Evolutionary conservation across 1,139 yeast genomes (phyloP), one percentile per base, ranked within the genome.

Genomic region (Meyerozyma guilliermondii): DNA sequence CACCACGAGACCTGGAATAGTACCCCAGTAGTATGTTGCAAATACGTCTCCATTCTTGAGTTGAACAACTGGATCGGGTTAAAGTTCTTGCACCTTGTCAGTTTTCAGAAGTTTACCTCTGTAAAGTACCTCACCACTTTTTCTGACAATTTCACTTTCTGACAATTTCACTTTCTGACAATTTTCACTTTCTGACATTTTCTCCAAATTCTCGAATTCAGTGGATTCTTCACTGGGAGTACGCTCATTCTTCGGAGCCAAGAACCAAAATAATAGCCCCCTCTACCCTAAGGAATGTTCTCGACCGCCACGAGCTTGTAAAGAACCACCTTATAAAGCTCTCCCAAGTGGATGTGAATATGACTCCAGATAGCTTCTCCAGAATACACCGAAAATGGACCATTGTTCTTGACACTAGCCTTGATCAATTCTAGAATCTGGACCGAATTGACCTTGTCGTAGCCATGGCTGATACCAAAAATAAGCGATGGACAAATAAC

Each of bases 251-350:
- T 41, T 42, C 6, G 50, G 28, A 20, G 43, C 28, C 36, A 53
- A 56, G 68, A 59, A 8, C 63, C 66, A 50, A 69, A 68, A 46
- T 65, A 69, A 46, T 66, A 67, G 9, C 74, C 75, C 11, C 57
- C 40, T 43, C 48, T 51, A 11, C 69, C 68, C 11, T 61, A 59
- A n/a, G 66, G 63, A 36, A 63, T 49, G 5, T 44, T 28, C 29
- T 58, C 59, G 9, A 52, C 49, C 2, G 39, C 40, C 2, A 63
- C 38, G 13, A 63, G 46, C 41, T 56, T 56, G n/a, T 47, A 35
- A 31, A 65, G 45, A 8, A 64, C 39, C 26, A 65, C 46, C 8
- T 46, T 40, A 50, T 66, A 69, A 39, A 68, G 53, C 3, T 53
- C 54, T 7, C 71, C 74, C 43, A 70, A 52, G 18, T 57, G 48